phyloP scores from a whole-genome alignment of 2,329 filamentous ascomycete species.

The Diplodia sapinea region DNA sequence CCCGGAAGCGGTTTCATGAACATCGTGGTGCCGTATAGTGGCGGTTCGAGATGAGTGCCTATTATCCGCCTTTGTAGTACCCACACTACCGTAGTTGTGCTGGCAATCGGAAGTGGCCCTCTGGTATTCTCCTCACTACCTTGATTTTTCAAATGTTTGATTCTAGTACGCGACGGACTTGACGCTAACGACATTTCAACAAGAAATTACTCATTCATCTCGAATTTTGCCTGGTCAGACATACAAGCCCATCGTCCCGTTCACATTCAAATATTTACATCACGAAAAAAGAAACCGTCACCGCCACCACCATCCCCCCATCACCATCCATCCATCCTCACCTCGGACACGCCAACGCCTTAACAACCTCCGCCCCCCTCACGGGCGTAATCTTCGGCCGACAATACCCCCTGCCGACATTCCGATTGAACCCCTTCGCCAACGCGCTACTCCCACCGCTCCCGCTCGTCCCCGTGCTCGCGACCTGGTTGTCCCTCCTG shows the following conservation, averaged over 20 bases:
- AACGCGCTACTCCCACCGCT: fast-evolving
- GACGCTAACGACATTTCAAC: too few relatives aligned
- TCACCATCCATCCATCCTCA: not conserved
- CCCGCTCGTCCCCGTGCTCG: not conserved
- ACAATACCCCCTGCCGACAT: not conserved
- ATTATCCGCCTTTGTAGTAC: slow-evolving; percentile 8
- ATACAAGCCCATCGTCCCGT: not conserved
- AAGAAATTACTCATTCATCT: not conserved
- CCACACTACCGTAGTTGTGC: too few relatives aligned
- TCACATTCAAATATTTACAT: not conserved
- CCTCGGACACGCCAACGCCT: not conserved
- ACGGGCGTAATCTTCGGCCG: not conserved
- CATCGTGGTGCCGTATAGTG: slow-evolving; percentile 56
- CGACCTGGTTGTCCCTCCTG: not conserved
- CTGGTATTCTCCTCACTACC: too few relatives aligned
- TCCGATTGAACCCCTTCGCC: not conserved
- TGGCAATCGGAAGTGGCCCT: too few relatives aligned
- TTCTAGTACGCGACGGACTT: too few relatives aligned
- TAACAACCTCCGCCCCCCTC: not conserved
- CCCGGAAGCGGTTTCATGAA: slow-evolving; percentile 58
- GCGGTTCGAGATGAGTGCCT: slow-evolving; percentile 54
- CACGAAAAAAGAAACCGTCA: not conserved
- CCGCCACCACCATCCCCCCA: too few relatives aligned
- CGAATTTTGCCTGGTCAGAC: not conserved
- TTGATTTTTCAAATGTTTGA: too few relatives aligned